These are phyloP conservation scores for Endocalyx cinctus DNA, from an alignment of 2,329 filamentous ascomycete genomes.

Conservation along the genomic window DNA sequence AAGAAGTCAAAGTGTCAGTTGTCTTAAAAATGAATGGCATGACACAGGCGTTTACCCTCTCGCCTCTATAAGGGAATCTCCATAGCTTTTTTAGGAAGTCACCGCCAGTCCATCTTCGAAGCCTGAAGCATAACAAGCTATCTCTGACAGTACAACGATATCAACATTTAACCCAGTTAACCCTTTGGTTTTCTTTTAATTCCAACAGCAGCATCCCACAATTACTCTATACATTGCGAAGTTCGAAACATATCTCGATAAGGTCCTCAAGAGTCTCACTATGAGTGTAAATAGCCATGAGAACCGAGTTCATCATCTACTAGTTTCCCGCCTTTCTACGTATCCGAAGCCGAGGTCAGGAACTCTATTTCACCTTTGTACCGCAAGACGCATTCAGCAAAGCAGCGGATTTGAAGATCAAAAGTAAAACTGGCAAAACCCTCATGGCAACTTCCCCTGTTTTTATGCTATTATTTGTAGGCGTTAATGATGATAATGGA, in stretches of 20 bases:
- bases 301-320: conserved; percentile 10
- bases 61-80: not conserved
- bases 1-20: not conserved
- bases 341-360: conserved; percentile 1
- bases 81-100: not conserved
- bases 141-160: not conserved
- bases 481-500: too few species aligned
- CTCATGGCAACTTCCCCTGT: too few species aligned
- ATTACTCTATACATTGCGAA: not conserved
- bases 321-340: conserved; percentile 10
- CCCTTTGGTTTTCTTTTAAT: conserved; percentile 3
- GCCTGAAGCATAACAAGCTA: not conserved
- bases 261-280: conserved; percentile 2
- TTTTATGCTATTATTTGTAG: too few species aligned
- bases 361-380: conserved; percentile 7
- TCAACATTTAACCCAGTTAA: conserved; percentile 1
- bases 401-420: not conserved
- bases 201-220: not conserved
- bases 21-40: not conserved
- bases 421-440: not conserved
- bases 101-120: too few species aligned
- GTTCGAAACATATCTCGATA: conserved; percentile 7
- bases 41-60: not conserved
- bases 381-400: conserved; percentile 1
- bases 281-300: conserved; percentile 11